These are phyloP conservation scores for Vachellia pachyceras DNA, from an alignment of 306 rosid genomes.

Conservation along the genomic window DNA sequence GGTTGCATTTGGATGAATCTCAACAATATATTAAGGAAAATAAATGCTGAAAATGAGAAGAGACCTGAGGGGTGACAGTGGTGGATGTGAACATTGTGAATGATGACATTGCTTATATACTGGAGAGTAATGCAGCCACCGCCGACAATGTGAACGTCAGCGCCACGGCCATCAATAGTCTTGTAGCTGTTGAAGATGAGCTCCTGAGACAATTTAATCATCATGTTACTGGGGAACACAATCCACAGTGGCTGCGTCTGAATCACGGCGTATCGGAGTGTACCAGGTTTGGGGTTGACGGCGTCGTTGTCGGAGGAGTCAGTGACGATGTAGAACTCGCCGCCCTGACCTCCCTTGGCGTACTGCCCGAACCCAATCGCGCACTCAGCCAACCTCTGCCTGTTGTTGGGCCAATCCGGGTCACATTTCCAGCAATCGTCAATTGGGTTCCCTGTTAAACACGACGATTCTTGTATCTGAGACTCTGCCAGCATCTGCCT, in stretches of 20 bases:
- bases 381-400: conserved; percentile 89
- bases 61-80: conserved; percentile 88
- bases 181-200: conserved; percentile 89
- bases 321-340: conserved; percentile 79
- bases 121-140: conserved; percentile 97
- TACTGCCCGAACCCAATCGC: conserved; percentile 96
- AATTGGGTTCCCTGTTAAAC: conserved; percentile 89
- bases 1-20: neutral
- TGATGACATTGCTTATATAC: conserved; percentile 85
- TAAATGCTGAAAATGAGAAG: neutral
- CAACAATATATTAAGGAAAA: neutral
- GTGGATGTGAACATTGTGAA: conserved; percentile 89
- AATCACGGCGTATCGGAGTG: conserved; percentile 81
- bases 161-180: conserved; percentile 93
- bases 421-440: conserved; percentile 99
- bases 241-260: conserved; percentile 86
- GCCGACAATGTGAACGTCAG: conserved; percentile 94
- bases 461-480: conserved; percentile 47
- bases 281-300: conserved; percentile 82
- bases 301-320: conserved; percentile 85
- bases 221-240: conserved; percentile 88
- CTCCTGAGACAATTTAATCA: conserved; percentile 85
- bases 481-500: conserved; percentile 63
- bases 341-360: conserved; percentile 88
- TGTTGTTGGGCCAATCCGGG: conserved; percentile 86